A percentile compares a stretch with the other conserved stretches of the same genome.
Conservation (phyloP, 164 flowering plant genomes). For the Taxillus chinensis region DNA sequence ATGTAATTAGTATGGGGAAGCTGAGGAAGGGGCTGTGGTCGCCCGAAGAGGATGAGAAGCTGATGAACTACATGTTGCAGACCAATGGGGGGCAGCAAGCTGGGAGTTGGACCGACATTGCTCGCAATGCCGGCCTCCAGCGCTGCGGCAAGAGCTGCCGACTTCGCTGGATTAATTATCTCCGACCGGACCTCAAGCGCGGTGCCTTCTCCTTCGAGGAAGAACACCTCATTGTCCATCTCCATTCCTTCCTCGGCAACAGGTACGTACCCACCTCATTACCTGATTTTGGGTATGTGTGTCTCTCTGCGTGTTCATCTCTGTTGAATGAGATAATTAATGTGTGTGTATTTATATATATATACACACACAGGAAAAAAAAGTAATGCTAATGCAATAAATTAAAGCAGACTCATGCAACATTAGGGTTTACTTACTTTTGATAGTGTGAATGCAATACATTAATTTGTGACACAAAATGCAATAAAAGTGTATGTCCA, state of each 20-base stretch:
- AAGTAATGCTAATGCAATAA: too few species aligned
- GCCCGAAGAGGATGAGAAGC: conserved; percentile 71
- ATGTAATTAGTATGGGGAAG: conserved; percentile 16
- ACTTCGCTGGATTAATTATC: conserved; percentile 69
- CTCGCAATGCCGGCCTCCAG: conserved; percentile 57
- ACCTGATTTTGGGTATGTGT: not conserved
- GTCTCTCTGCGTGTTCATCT: not conserved
- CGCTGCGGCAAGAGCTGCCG: conserved; percentile 77
- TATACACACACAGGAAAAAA: too few species aligned
- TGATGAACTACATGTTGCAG: conserved; percentile 50
- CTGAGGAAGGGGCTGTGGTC: conserved; percentile 69
- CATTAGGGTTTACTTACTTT: too few species aligned
- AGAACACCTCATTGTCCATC: conserved; percentile 53
- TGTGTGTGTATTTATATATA: too few species aligned
- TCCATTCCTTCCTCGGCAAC: conserved; percentile 69
- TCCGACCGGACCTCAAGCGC: conserved; percentile 66
- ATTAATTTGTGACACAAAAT: too few species aligned
- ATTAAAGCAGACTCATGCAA: too few species aligned
- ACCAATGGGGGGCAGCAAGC: conserved; percentile 55
- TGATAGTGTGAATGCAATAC: too few species aligned
- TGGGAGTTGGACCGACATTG: conserved; percentile 64
- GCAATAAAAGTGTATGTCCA: too few species aligned
- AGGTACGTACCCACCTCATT: conserved; percentile 20
- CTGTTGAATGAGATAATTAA: too few species aligned
- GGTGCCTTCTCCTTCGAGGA: conserved; percentile 63